Evolutionary conservation across 2,329 filamentous ascomycete species (phyloP), one percentile per base, ranked within the genome.

Genomic region (Coleophoma cylindrospora): DNA sequence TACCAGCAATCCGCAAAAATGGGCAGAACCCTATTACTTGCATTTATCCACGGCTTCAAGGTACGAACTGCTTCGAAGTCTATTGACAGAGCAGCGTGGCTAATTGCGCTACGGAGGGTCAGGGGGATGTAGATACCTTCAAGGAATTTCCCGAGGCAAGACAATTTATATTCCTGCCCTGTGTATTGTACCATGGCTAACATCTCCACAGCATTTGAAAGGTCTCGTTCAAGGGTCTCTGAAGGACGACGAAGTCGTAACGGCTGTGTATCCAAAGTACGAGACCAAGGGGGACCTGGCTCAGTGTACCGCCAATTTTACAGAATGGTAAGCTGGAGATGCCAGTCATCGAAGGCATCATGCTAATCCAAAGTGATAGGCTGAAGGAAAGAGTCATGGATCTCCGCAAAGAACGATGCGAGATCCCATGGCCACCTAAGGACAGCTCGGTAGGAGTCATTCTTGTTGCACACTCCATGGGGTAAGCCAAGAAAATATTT

Each of bases 391-490:
- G 83, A 56, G 87, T 95, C 36, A 90, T 92, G 65, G 86, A 91
- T 44, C 73, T 92, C 53, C 90, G 36, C 7, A 38, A 38, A 95
- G 64, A 80, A 83, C 51, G 80, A 80, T 33, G 81, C 84, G 53
- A 78, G 21, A 89, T 83, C 1, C 84, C 87, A 10, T 90, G 86
- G 62, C 89, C 90, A 1, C 89, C 88, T 1, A 77, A 87, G 43
- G 87, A 95, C 58, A 84, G 87, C n/a, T 84, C 84, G 1, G 88
- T 95, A 9, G 85, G 85, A 51, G 86, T 90, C 3, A 74, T 95
- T 37, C 74, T 95, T 1, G 75, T 94, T 22, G 90, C 90, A 1
- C 91, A 96, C 66, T 91, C 87, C 3, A 95, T 84, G 85, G 86
- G 86, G 76, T 76, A 60, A 56, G 70, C 54, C 9, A 3, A 1